phyloP scores from a whole-genome alignment of 2,329 filamentous ascomycete genomes.

The Helotiales sp. region DNA sequence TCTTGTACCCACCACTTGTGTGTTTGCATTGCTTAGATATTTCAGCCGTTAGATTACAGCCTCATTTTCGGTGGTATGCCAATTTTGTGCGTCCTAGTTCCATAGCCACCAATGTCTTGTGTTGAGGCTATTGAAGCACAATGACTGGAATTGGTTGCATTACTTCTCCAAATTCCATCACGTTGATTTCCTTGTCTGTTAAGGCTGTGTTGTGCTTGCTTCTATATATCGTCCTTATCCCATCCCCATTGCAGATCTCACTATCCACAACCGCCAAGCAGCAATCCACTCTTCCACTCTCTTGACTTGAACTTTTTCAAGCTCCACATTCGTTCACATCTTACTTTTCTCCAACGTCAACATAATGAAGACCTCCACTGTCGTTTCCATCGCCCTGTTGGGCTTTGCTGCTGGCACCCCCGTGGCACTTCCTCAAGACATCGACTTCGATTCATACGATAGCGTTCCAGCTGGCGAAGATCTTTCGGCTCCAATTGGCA shows the following conservation, averaged over 20 bases:
- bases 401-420: slow-evolving; percentile 5
- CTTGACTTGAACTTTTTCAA: not conserved
- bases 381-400: slow-evolving; percentile 4
- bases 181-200: not conserved
- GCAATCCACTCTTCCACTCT: not conserved
- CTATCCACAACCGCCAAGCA: not conserved
- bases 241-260: not conserved
- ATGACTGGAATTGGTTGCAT: not conserved
- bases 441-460: slow-evolving; percentile 14
- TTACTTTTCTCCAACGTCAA: not conserved
- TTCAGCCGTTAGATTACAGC: not conserved
- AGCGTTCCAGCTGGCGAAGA: slow-evolving; percentile 2
- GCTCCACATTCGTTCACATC: not conserved
- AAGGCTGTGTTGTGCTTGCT: not conserved
- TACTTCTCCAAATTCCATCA: not conserved
- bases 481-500: slow-evolving; percentile 2
- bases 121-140: slow-evolving; percentile 1
- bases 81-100: not conserved
- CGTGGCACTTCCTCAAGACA: slow-evolving; percentile 13
- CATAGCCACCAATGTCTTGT: not conserved
- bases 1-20: not conserved
- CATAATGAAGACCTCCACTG: slow-evolving; percentile 11
- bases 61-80: not conserved
- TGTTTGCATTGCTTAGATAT: not conserved
- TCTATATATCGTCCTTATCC: not conserved